Evolutionary conservation across 805 yeast species (phyloP).

Genomic region (Wickerhamiella sorbophila): DNA sequence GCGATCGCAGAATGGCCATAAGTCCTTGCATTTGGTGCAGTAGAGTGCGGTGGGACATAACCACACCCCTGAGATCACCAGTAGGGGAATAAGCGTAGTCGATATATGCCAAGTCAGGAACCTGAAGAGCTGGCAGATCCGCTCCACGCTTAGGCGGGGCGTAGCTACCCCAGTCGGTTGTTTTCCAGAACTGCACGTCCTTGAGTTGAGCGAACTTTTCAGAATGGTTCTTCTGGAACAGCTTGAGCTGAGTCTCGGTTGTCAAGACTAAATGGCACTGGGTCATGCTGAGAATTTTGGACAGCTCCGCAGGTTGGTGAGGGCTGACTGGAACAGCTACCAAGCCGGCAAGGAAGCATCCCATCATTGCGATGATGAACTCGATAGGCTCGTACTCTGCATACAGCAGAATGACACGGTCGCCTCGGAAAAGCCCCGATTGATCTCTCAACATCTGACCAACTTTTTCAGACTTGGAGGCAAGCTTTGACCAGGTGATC

Average conservation of each 20-base stretch:
- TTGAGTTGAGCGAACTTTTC: conserved; percentile 52
- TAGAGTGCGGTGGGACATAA: conserved; percentile 76
- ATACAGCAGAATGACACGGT: conserved; percentile 70
- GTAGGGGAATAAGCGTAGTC: conserved; percentile 83
- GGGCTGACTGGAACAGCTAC: conserved; percentile 89
- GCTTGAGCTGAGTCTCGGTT: conserved; percentile 65
- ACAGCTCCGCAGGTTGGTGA: conserved; percentile 24
- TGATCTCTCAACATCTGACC: conserved; percentile 71
- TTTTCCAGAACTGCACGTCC: conserved; percentile 62
- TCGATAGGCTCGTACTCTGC: conserved; percentile 75
- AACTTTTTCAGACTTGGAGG: conserved; percentile 68
- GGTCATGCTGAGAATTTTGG: conserved; percentile 34
- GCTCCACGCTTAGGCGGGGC: conserved; percentile 41
- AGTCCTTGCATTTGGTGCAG: conserved; percentile 76
- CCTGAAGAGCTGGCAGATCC: conserved; percentile 50
- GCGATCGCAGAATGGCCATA: conserved; percentile 43
- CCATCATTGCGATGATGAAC: conserved; percentile 72
- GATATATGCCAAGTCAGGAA: conserved; percentile 80
- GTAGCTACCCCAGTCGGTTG: conserved; percentile 72
- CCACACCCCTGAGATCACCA: conserved; percentile 88
- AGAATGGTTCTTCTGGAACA: conserved; percentile 47
- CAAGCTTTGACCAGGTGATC: conserved; percentile 83
- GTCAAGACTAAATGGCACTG: conserved; percentile 65
- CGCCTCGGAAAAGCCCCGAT: conserved; percentile 61
- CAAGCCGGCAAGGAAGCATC: conserved; percentile 84